phyloP scores from a whole-genome alignment of 2,329 filamentous ascomycete species.

The Colletotrichum sp. region DNA sequence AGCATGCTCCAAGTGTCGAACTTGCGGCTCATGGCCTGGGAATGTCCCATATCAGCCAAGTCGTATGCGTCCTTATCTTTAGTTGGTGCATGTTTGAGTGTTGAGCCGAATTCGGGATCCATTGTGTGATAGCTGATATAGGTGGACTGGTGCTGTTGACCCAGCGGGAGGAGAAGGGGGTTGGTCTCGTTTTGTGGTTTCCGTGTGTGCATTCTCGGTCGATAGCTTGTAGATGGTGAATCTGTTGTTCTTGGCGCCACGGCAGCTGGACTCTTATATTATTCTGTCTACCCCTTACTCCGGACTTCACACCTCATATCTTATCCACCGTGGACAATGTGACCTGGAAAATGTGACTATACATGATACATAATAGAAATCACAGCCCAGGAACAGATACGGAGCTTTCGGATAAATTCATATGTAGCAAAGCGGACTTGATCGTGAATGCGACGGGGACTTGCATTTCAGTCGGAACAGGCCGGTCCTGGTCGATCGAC shows the following conservation, averaged over 20 bases:
- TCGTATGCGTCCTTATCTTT: conserved; percentile 38
- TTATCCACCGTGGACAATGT: not conserved
- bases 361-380: not conserved
- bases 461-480: not conserved
- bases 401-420: not conserved
- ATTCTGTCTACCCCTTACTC: not conserved
- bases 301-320: not conserved
- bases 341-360: not conserved
- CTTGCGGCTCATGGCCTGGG: conserved; percentile 44
- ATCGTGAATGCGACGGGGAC: not conserved
- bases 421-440: not conserved
- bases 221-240: not conserved
- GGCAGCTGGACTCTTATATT: conserved; percentile 23
- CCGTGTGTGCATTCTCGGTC: not conserved
- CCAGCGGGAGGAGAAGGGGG: not conserved
- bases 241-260: not conserved
- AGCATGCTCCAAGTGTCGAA: conserved; percentile 63
- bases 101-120: not conserved
- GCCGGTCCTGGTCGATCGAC: not conserved
- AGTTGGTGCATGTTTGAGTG: conserved; percentile 7
- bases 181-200: not conserved
- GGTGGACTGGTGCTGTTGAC: not conserved
- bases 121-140: not conserved
- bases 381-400: not conserved
- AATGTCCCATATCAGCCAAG: conserved; percentile 44